Base-by-base conservation (phyloP, 169 alveolate species). In the Theileria sp. region DNA sequence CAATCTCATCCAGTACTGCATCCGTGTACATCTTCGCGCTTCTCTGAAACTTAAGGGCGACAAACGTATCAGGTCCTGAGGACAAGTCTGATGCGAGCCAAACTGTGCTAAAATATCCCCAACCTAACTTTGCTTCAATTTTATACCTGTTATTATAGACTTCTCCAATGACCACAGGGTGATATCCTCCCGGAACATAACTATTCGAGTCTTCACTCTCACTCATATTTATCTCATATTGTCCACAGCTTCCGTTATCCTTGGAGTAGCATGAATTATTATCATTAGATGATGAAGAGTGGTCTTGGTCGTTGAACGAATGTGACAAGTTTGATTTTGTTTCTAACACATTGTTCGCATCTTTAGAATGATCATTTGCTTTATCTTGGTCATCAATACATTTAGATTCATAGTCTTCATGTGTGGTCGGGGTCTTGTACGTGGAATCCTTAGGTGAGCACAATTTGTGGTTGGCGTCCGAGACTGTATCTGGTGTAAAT, bases 91-190 rank as follows among this genome's bases (percentile, higher is more conserved):
- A 92, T n/a, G 98, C 98, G 38, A 98, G 94, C 99, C 99, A 98
- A 23, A 98, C 99, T 0, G 99, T 98, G 54, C 98, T 95, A 92
- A 98, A 98, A 85, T 97, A 99, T 9, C 99, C 99, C 99, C 99
- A 97, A 9, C 99, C 99, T 62, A 98, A 93, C 88, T 98, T 98
- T 77, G 98, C 95, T 84, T 97, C 97, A 36, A 97, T 94, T 54
- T 97, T 94, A 87, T 98, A 98, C 70, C 99, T 92, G 44, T 92
- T 94, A 36, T 92, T 79, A 78, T 97, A 94, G 21, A 96, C 91
- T 86, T 98, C 99, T 25, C 98, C 98, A 56, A 95, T 87, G 77
- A 92, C 94, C 13, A 96, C 98, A 25, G 98, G 99, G 80, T 97
- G 99, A 85, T 97, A 97, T 8, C 98, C 98, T 36, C 97, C 98